Evolutionary conservation across 2,329 filamentous ascomycete species (phyloP).

Genomic region (Alternaria atra): DNA sequence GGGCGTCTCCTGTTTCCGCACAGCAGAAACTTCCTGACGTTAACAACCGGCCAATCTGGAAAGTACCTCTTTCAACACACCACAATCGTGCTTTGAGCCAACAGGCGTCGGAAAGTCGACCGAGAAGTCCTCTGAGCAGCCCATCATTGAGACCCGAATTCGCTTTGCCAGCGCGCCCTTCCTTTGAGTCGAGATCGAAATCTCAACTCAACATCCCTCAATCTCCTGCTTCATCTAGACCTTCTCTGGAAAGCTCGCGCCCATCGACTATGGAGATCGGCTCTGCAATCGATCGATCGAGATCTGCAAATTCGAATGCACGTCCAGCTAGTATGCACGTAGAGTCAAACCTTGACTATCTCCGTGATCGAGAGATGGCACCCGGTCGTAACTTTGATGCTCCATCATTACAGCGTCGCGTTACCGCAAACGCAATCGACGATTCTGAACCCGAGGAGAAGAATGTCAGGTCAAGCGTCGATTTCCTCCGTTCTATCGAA

Average conservation of each 20-base stretch:
- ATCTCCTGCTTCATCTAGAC: conserved; percentile 66
- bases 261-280: conserved; percentile 69
- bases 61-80: conserved; percentile 57
- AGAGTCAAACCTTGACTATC: conserved; percentile 81
- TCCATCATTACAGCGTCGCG: conserved; percentile 39
- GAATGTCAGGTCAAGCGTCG: conserved; percentile 80
- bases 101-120: conserved; percentile 52
- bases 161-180: conserved; percentile 52
- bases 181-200: conserved; percentile 59
- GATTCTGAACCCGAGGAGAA: conserved; percentile 63
- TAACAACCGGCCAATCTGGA: conserved; percentile 61
- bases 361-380: conserved; percentile 77
- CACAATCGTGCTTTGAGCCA: conserved; percentile 60
- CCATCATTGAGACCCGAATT: conserved; percentile 49
- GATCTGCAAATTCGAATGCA: conserved; percentile 71
- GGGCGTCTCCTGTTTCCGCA: conserved; percentile 48
- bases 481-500: conserved; percentile 82
- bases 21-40: conserved; percentile 51
- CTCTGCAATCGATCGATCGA: conserved; percentile 66
- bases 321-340: conserved; percentile 85
- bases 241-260: conserved; percentile 76
- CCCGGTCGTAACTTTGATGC: conserved; percentile 48
- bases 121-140: conserved; percentile 41
- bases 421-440: conserved; percentile 42
- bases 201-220: conserved; percentile 63